Evolutionary conservation across 345 rosid species (phyloP).

Genomic region (Eutrema heterophyllum): DNA sequence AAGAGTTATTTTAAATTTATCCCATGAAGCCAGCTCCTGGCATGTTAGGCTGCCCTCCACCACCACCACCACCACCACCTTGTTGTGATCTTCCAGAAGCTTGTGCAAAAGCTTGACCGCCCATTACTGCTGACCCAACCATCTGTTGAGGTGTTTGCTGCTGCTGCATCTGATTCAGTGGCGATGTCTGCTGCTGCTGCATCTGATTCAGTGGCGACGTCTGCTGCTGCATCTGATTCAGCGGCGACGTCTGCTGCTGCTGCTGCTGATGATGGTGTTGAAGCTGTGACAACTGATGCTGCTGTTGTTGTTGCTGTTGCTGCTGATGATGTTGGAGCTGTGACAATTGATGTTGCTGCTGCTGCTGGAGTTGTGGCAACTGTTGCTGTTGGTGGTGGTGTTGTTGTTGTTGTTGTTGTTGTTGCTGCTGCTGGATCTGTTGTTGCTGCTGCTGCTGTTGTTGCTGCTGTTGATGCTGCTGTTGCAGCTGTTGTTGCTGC

Average conservation of each 20-base stretch:
- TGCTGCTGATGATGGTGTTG: constrained; percentile 42
- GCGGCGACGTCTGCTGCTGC: constrained; percentile 27
- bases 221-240: constrained; percentile 30
- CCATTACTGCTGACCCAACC: constrained; percentile 73
- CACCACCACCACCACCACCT: constrained; percentile 21
- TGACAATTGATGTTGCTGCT: constrained; percentile 38
- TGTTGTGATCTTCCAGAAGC: constrained; percentile 66
- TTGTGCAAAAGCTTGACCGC: constrained; percentile 62
- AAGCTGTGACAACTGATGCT: constrained; percentile 33
- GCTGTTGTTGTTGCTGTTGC: constrained; percentile 34
- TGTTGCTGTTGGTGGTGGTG: constrained; percentile 39
- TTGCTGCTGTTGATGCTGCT: constrained; percentile 26
- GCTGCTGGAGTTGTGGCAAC: constrained; percentile 38
- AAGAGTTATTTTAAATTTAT: constrained; percentile 10
- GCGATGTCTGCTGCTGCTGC: constrained; percentile 37
- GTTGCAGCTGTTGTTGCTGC: constrained; percentile 27
- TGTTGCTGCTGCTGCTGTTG: constrained; percentile 35
- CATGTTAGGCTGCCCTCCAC: constrained; percentile 50
- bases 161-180: constrained; percentile 39
- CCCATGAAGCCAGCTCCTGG: constrained; percentile 69
- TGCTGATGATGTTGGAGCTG: constrained; percentile 42
- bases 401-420: constrained; percentile 35
- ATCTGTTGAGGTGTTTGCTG: constrained; percentile 57
- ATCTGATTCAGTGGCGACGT: constrained; percentile 37
- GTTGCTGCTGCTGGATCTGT: constrained; percentile 35